Evolutionary conservation across 192 early-diverging fungal species (phyloP).

Genomic region (Backusella liffmaniae): DNA sequence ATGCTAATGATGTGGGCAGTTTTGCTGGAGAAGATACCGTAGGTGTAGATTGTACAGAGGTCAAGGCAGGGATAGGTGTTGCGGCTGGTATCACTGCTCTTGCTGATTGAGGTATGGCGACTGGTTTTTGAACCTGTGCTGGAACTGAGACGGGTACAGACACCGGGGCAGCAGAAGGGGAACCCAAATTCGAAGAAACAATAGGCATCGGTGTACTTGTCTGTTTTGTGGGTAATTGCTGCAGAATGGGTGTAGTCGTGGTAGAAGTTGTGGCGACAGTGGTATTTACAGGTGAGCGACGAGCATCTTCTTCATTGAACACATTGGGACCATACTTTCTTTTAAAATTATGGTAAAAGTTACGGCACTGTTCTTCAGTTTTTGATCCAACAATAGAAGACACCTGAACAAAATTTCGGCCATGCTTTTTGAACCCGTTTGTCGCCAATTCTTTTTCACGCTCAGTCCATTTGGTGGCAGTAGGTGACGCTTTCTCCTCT

Average conservation of each 20-base stretch:
- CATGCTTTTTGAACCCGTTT: slow-evolving; percentile 62
- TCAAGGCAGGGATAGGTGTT: not conserved
- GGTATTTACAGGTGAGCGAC: not conserved
- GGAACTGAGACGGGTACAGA: not conserved
- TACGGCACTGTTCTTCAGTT: slow-evolving; percentile 74
- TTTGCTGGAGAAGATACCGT: not conserved
- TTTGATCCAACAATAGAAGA: slow-evolving; percentile 72
- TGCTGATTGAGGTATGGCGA: not conserved
- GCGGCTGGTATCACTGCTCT: not conserved
- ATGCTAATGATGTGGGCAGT: not conserved
- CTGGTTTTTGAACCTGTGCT: not conserved
- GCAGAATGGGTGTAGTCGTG: not conserved
- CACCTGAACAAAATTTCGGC: slow-evolving; percentile 71
- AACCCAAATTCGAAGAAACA: not conserved
- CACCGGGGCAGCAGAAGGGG: not conserved
- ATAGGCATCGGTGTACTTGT: not conserved
- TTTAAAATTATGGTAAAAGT: slow-evolving; percentile 76
- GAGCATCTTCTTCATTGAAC: slow-evolving; percentile 41
- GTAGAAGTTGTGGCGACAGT: not conserved
- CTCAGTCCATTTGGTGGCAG: slow-evolving; percentile 49
- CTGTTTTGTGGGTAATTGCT: not conserved
- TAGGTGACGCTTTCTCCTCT: slow-evolving; percentile 22
- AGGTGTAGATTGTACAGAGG: not conserved
- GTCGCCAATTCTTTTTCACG: slow-evolving; percentile 61
- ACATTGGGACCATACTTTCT: slow-evolving; percentile 61